Evolutionary conservation across 2,329 filamentous ascomycete genomes (phyloP), one percentile per base, ranked within the genome.

Genomic region (Bipolaris gigantea): DNA sequence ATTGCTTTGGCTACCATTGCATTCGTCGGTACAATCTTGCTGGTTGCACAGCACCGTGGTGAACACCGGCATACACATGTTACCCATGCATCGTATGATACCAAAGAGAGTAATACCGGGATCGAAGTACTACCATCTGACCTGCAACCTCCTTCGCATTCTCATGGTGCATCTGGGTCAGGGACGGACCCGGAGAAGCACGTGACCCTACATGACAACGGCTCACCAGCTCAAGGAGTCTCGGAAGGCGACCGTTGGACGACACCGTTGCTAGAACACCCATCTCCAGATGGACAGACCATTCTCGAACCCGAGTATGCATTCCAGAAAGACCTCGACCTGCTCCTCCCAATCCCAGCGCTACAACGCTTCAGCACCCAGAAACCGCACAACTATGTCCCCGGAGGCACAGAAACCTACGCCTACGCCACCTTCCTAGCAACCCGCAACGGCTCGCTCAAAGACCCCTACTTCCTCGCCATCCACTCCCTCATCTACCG

Each of bases 401-500:
- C 56, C 9, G 50, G 58, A 27, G 56, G 48, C 3, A 42, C 59
- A 18, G 56, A 56, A 46, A 57, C 53, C 13, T 62, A 67, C 53
- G 61, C 69, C 2, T 73, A 70, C 21, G 71, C 71, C 1, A 72
- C 70, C 0, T 73, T 72, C 53, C 68, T 73, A 56, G 62, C 65
- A 11, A 70, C 66, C 1, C 62, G 61, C 5, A 70, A 69, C 40
- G 63, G 64, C 0, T 73, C 71, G 0, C 19, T 71, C 3, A 63
- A 69, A 50, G 71, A 74, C 34, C 69, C 71, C 1, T 74, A 73
- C 56, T 74, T 66, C 51, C 57, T 73, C 33, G 68, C 71, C 15
- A 69, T 72, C 5, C 68, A 72, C 11, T 67, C 67, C 2, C 55
- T 73, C 15, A 64, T 73, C 30, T 67, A 72, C 53, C 66, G 71